phyloP scores from a whole-genome alignment of 2,329 filamentous ascomycete species.

The Penicillium sp. region DNA sequence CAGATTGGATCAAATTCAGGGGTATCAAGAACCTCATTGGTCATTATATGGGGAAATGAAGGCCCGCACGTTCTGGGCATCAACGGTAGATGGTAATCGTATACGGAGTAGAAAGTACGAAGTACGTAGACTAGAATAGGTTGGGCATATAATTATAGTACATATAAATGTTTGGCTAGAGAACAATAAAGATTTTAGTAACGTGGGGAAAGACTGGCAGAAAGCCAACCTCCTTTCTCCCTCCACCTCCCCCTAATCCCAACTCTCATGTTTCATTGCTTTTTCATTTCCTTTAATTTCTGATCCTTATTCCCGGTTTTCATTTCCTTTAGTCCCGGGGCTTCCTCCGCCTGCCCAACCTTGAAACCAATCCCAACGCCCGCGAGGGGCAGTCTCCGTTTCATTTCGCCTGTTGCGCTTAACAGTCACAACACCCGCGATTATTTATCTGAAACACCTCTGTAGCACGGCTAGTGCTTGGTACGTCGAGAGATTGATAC shows the following conservation, averaged over 20 bases:
- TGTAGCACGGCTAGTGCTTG: conserved; percentile 9
- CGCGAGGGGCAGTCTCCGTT: conserved; percentile 24
- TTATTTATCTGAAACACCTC: conserved; percentile 20
- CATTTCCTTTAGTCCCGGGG: background rate
- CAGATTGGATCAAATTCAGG: background rate
- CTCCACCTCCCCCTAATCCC: background rate
- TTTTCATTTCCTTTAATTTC: conserved; percentile 1
- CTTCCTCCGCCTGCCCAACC: conserved; percentile 6
- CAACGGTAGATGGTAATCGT: background rate
- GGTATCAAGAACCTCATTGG: background rate
- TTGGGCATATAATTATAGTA: background rate
- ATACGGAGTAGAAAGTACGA: too few species aligned
- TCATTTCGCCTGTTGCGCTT: conserved; percentile 20
- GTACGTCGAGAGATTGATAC: conserved; percentile 9
- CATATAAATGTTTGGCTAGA: too few species aligned
- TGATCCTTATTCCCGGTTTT: background rate
- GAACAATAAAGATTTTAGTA: background rate
- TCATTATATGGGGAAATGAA: conserved; percentile 5
- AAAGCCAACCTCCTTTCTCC: conserved; percentile 13
- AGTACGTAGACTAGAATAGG: background rate
- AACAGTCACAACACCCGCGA: conserved; percentile 21
- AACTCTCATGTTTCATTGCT: background rate
- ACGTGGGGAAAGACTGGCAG: conserved; percentile 7
- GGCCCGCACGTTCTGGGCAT: conserved; percentile 17
- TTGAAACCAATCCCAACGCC: conserved; percentile 10